Percentiles rank a stretch among this genome's conserved stretches.
These are phyloP conservation scores for Lachnellula suecica DNA, from an alignment of 2,329 filamentous ascomycete species.

Conservation along the genomic window DNA sequence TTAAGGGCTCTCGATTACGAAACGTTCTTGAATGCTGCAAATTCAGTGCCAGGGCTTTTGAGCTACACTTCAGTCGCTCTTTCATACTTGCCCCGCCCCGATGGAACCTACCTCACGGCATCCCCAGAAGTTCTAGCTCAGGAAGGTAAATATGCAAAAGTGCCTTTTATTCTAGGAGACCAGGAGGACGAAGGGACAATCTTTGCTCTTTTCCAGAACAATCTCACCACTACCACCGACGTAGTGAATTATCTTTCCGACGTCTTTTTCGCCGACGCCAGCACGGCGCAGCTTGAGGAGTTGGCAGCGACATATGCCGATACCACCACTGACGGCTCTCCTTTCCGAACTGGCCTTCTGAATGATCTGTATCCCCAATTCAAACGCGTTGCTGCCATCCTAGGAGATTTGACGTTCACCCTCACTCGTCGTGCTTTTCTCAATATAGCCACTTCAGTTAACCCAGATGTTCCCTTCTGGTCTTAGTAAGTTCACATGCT, in stretches of 20 bases:
- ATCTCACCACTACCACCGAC: slow-evolving; percentile 59
- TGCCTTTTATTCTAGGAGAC: slow-evolving; percentile 68
- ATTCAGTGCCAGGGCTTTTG: slow-evolving; percentile 66
- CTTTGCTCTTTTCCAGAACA: slow-evolving; percentile 66
- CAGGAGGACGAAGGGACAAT: slow-evolving; percentile 81
- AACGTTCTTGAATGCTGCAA: slow-evolving; percentile 61
- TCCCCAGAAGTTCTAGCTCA: slow-evolving; percentile 60
- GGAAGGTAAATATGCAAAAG: slow-evolving; percentile 53
- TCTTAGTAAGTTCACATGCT: no score
- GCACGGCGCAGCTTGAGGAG: slow-evolving; percentile 46
- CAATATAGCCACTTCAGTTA: no score
- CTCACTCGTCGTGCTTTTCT: slow-evolving; percentile 67
- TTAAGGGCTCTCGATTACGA: slow-evolving; percentile 60
- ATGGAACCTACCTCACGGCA: slow-evolving; percentile 59
- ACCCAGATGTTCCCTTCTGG: no score
- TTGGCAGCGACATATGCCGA: slow-evolving; percentile 63
- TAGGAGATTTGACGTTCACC: slow-evolving; percentile 76
- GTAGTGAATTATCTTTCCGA: slow-evolving; percentile 60
- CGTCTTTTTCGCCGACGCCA: slow-evolving; percentile 59
- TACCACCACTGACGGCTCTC: slow-evolving; percentile 52
- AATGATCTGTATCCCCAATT: slow-evolving; percentile 74
- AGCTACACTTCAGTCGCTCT: slow-evolving; percentile 69
- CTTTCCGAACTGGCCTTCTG: slow-evolving; percentile 65
- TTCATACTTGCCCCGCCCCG: slow-evolving; percentile 73
- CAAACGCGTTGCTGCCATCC: slow-evolving; percentile 72